Evolutionary conservation across 371 early-diverging fungal genomes (phyloP), one percentile per base, ranked within the genome.

Genomic region (Funneliformis caledonium): DNA sequence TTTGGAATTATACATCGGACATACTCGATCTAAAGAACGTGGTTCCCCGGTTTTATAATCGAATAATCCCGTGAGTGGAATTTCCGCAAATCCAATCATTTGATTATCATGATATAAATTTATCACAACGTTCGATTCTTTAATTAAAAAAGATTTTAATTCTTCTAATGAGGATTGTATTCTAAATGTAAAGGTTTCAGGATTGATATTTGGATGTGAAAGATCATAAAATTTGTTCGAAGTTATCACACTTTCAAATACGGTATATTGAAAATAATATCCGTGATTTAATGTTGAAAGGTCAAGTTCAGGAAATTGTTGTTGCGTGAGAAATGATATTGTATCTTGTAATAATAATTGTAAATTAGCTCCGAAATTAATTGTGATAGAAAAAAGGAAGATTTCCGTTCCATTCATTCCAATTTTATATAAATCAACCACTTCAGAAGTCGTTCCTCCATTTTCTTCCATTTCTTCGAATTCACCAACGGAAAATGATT

Each of bases 1-100:
- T 42, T 79, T 79, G 9, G 61, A 33, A 61, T 79, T 79, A 79
- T 79, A 79, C 37, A 79, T 79, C 14, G 80, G 80, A 72, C 80
- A 79, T 22, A 79, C 80, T 70, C 69, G 52, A 45, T 79, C 80
- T 19, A 79, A 48, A 43, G 80, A 79, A 48, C 80, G 80, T 68
- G 80, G 80, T 45, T 79, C 80, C 4, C 60, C 69, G 2, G 80
- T 79, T 64, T 50, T 78, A 19, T 8, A 26, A 70, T 79, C 70
- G 42, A 79, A 79, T 43, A 79, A 47, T 19, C 80, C 80, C 60
- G 68, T 79, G 43, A 79, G 59, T 9, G 80, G 80, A 37, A 79
- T 70, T 11, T 79, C 80, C 37, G 80, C 56, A 61, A 70, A 79
- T 37, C 80, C 80, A 45, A 79, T 70, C 4, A 47, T 56, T 72